phyloP scores from a whole-genome alignment of 441 rosid species.

The Adansonia madagascariensis region DNA sequence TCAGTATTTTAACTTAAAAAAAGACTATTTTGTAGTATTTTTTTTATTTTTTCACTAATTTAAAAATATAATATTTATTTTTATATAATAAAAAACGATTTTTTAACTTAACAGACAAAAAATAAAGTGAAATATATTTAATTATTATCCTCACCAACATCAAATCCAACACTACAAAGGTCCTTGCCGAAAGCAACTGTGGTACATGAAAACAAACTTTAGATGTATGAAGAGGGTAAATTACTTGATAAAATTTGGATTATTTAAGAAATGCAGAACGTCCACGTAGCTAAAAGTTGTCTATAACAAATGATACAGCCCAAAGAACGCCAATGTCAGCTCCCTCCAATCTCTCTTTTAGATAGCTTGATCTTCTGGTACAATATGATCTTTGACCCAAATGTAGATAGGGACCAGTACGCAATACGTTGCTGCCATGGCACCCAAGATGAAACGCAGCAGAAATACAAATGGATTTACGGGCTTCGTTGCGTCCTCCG shows the following conservation, averaged over 20 bases:
- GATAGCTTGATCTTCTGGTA: conserved; percentile 78
- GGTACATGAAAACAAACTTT: not conserved
- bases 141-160: no score
- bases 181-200: no score
- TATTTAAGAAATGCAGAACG: not conserved
- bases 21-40: no score
- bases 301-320: not conserved
- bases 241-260: not conserved
- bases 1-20: no score
- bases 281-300: not conserved
- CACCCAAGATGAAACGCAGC: conserved; percentile 70
- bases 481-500: conserved; percentile 74
- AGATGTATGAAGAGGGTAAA: not conserved
- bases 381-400: conserved; percentile 88
- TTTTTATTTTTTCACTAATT: no score
- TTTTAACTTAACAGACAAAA: no score
- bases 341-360: conserved; percentile 22
- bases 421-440: conserved; percentile 70
- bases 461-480: conserved; percentile 64
- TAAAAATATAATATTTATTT: no score
- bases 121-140: no score
- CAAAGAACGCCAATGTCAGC: not conserved
- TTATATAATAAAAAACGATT: no score
- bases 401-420: conserved; percentile 79
- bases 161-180: no score